Base-by-base conservation (phyloP, 1,284 basidiomycete species). In the Meira miltonrushii region DNA sequence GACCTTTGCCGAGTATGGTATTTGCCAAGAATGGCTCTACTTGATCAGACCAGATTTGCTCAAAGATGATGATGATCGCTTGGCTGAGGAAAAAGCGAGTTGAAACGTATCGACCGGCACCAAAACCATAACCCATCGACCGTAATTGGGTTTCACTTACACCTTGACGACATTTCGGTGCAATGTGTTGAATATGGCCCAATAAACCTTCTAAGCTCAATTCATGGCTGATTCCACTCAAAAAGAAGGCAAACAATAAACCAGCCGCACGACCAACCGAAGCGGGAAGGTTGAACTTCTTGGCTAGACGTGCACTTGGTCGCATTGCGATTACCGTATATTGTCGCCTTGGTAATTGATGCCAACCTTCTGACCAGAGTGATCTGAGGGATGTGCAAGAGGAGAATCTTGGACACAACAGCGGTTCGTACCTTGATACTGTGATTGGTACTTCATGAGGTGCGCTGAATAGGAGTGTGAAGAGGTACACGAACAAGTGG, bases 311-410 rank as follows among this genome's bases (percentile, higher is more conserved):
- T 53, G 28, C 28, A 33, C 28, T 33, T 33, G 28, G 28, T 4
- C 28, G 28, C 28, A 33, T 33, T 33, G 28, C 28, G 3, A 33
- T 33, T 33, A 33, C 28, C 28, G 28, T 33, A 33, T 33, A 33
- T 33, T 33, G 28, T 33, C 28, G 28, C 28, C 8, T 33, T 33
- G 28, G 28, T 33, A 33, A 33, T 33, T 33, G 28, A 41, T 53
- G 50, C 50, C 50, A 53, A 7, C 23, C 38, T 19, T 23, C 39
- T n/a, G 50, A 53, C 50, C 50, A 53, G 7, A 53, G 28, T 13
- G 50, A 39, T 13, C 5, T 3, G 2, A 41, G 5, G n/a, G 50
- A 39, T n/a, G 50, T 53, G 11, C 38, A 15, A 17, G 37, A 39
- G 15, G 11, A 53, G 6, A 33, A 33, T 41, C 37, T n/a, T 19